Base-by-base conservation (phyloP, 2,329 filamentous ascomycete genomes). In the Talaromyces atroroseus region DNA sequence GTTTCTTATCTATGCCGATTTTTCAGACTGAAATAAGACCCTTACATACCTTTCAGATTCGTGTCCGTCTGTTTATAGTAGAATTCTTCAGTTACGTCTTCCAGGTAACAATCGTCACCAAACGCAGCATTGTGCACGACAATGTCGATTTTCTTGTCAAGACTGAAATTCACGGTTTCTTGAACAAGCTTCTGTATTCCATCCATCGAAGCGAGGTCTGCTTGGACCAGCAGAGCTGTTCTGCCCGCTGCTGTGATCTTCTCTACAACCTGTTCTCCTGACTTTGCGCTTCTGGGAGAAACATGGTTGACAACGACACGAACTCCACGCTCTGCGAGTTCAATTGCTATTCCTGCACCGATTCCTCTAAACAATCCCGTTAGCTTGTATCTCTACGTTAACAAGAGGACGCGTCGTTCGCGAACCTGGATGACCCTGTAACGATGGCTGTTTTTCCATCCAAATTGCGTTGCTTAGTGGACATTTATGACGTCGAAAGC, bases 241-340 rank as follows among this genome's bases (percentile, higher is more conserved):
- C 49, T 42, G 6, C 59, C 60, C 10, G 45, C 29, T 2, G 45
- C 34, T n/a, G 23, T 34, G 26, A 63, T 61, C 16, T 55, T 1
- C 3, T 59, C 38, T 21, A 24, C 45, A 24, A 47, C 45, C 21
- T 47, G 14, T 8, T 20, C 21, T 20, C 20, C 45, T 24, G 0
- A 47, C 49, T 56, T 4, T 1, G 20, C 38, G 21, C 57, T 63
- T 10, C 44, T 18, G 16, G 55, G 44, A 5, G 58, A 60, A 10
- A 60, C 82, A 73, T 86, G 86, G 80, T 85, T 86, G 68, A 86
- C 80, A 59, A 83, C 79, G 52, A 86, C 82, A 71, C 84, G 84
- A 64, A 84, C 85, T 52, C 85, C 85, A 58, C 83, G 82, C 60
- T 79, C 77, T 58, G 80, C 85, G 56, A 88, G 81, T 72, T 87